A percentile compares a stretch with the other conserved stretches of the same genome.
These are phyloP conservation scores for Blumeria hordei DNA, from an alignment of 2,329 filamentous ascomycete genomes.

Conservation along the genomic window DNA sequence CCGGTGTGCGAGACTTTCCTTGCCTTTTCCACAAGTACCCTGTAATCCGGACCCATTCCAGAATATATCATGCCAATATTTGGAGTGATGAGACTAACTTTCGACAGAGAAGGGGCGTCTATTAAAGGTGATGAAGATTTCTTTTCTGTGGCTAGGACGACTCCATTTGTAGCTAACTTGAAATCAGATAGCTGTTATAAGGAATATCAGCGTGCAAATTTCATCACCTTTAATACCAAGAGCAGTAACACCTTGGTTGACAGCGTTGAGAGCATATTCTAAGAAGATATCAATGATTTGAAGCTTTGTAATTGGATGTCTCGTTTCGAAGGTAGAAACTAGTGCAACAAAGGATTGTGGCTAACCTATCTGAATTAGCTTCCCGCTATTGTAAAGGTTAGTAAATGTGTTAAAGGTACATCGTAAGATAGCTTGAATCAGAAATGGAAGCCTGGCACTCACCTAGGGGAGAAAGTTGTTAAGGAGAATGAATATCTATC, in stretches of 20 bases:
- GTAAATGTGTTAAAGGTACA: not conserved
- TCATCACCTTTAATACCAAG: constrained; percentile 83
- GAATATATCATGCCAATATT: constrained; percentile 99
- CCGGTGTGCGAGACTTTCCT: constrained; percentile 94
- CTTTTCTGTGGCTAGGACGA: constrained; percentile 97
- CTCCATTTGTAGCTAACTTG: constrained; percentile 71
- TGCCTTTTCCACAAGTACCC: constrained; percentile 89
- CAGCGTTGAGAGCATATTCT: constrained; percentile 98
- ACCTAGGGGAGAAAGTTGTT: constrained; percentile 99
- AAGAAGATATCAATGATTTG: constrained; percentile 8
- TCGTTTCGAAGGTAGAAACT: not conserved
- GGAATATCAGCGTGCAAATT: not conserved
- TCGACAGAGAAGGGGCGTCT: constrained; percentile 82
- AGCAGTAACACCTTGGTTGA: constrained; percentile 96
- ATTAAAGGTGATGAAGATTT: constrained; percentile 95
- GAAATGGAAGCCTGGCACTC: constrained; percentile 18
- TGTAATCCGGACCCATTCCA: constrained; percentile 96
- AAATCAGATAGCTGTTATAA: constrained; percentile 2
- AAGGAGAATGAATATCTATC: constrained; percentile 98
- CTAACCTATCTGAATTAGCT: constrained; percentile 93
- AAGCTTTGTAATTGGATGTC: not conserved
- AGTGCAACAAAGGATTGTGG: not conserved
- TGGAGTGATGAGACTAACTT: constrained; percentile 92
- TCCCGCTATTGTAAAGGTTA: constrained; percentile 38
- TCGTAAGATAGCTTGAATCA: not conserved